These are phyloP conservation scores for Pichia heedii DNA, from an alignment of 805 yeast species.

Conservation along the genomic window DNA sequence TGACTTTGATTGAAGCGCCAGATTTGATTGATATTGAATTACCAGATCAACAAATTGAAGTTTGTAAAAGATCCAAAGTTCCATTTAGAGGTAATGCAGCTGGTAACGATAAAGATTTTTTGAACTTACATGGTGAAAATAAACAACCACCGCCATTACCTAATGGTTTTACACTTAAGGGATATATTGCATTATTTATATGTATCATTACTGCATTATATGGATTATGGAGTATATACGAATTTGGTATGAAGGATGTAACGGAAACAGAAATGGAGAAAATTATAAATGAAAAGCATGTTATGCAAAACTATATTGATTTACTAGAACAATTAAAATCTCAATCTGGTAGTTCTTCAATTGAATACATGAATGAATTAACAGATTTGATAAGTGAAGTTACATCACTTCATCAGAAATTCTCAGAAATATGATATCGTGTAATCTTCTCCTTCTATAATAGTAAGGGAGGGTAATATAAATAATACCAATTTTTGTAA, in stretches of 20 bases:
- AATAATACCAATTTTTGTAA: no score
- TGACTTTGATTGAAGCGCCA: conserved; percentile 67
- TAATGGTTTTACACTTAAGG: conserved; percentile 59
- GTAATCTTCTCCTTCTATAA: no score
- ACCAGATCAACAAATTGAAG: conserved; percentile 39
- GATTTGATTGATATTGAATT: conserved; percentile 34
- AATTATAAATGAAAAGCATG: conserved; percentile 11
- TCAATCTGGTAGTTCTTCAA: neutral
- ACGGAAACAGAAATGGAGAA: conserved; percentile 24
- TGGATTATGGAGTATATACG: conserved; percentile 52
- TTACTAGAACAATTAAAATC: neutral
- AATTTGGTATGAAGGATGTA: conserved; percentile 60
- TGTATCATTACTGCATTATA: conserved; percentile 49
- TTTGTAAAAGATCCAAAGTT: conserved; percentile 40
- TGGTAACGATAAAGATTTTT: conserved; percentile 45
- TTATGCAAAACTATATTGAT: conserved; percentile 10
- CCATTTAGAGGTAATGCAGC: conserved; percentile 63
- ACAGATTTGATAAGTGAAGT: conserved; percentile 2
- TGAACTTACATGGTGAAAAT: conserved; percentile 51
- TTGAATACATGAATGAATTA: neutral
- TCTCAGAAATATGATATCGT: neutral
- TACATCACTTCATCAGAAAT: neutral
- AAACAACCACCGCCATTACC: conserved; percentile 58
- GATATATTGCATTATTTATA: conserved; percentile 51
- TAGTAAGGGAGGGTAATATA: no score